Base-by-base conservation (phyloP, 495 filamentous ascomycete genomes). In the Xylaria intraflava region DNA sequence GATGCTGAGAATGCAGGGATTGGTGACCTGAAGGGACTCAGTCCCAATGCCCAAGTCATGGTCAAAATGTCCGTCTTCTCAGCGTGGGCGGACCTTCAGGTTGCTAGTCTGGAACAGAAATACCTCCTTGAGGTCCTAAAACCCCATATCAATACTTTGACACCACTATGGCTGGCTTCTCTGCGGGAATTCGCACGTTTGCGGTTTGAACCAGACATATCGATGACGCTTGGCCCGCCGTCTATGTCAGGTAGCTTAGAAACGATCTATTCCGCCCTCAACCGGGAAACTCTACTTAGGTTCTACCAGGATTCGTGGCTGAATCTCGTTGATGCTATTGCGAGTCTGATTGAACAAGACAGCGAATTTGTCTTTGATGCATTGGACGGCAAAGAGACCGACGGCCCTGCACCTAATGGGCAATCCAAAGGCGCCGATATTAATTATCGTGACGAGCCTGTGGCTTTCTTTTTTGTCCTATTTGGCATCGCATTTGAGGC, bases 221-320 rank as follows among this genome's bases (percentile, higher is more conserved):
- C 93, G 1, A 90, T 88, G 62, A 90, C 81, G 36, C 67, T 89
- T 24, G 91, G 88, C 1, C 81, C 90, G 16, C 77, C 79, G 6
- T 82, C 83, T 12, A 71, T 88, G 46, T 87, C 88, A 39, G 84
- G 86, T 14, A 87, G 89, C 65, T 72, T 96, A 12, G 90, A 97
- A 60, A 85, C 85, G 5, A 86, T 97, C 12, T 97, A 97, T 61
- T 87, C 94, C 17, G 92, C 94, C 0, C 72, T 97, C 50, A 96
- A 99, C 63, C 81, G 93, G 26, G 89, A 97, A 65, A 96, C 93
- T 6, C 73, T 97, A 35, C 79, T 98, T 23, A 86, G 86, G 74
- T 99, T 97, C 66, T 99, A 99, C 66, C 91, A 97, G 75, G 90
- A 95, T 46, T 90, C 91, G 0, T 99, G 93, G 93, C 76, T 99